A percentile compares a stretch with the other conserved stretches of the same genome.
phyloP scores from a whole-genome alignment of 208 protist species.

The Angomonas deanei region DNA sequence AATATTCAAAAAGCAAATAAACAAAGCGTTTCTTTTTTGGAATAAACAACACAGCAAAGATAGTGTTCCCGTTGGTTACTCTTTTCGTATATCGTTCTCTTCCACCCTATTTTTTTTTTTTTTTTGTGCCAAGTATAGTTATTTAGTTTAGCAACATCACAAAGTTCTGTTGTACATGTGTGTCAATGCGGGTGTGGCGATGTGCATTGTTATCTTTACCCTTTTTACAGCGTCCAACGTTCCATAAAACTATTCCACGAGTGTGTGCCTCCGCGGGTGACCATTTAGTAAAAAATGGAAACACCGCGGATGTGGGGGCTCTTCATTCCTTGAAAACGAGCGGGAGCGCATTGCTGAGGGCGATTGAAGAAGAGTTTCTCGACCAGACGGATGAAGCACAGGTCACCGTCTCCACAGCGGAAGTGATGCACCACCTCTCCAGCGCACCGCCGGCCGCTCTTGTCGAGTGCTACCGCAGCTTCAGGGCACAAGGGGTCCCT shows the following conservation, averaged over 20 bases:
- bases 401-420: neutral
- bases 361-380: too few relatives aligned
- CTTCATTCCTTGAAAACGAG: neutral
- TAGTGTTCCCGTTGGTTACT: too few relatives aligned
- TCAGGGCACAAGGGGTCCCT: neutral
- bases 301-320: too few relatives aligned
- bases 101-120: slow-evolving; percentile 3
- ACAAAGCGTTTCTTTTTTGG: neutral
- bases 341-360: neutral
- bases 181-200: too few relatives aligned
- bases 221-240: too few relatives aligned
- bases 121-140: neutral
- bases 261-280: too few relatives aligned
- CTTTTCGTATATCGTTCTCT: neutral
- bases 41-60: neutral
- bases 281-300: too few relatives aligned
- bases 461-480: neutral
- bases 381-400: too few relatives aligned
- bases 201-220: too few relatives aligned
- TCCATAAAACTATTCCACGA: too few relatives aligned
- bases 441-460: neutral
- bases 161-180: too few relatives aligned
- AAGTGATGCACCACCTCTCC: neutral
- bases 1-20: neutral
- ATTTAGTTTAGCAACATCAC: too few relatives aligned